Percentiles rank a stretch among this genome's conserved stretches.
phyloP scores from a whole-genome alignment of 805 yeast genomes.

The Candida maesae region DNA sequence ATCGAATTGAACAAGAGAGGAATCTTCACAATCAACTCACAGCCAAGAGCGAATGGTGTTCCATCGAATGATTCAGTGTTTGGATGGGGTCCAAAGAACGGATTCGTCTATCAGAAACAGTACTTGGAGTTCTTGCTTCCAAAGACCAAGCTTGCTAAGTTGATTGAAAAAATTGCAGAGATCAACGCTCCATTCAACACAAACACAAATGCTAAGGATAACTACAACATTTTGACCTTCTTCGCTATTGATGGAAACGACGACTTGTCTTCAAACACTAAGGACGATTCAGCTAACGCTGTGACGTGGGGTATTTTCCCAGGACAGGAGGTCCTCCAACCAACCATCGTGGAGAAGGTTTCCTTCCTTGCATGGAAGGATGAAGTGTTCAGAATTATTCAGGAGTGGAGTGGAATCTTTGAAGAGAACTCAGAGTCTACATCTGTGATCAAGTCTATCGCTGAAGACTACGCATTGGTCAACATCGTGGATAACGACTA shows the following conservation, averaged over 20 bases:
- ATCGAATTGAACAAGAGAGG: constrained; percentile 62
- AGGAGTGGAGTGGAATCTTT: constrained; percentile 70
- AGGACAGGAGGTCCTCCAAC: constrained; percentile 90
- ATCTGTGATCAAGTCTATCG: constrained; percentile 41
- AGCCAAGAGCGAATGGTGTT: constrained; percentile 85
- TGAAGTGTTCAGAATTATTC: constrained; percentile 79
- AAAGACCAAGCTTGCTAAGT: constrained; percentile 35
- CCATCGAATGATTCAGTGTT: constrained; percentile 71
- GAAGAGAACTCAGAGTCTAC: constrained; percentile 33
- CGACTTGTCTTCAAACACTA: constrained; percentile 62
- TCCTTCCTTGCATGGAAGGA: constrained; percentile 97
- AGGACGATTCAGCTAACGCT: constrained; percentile 74
- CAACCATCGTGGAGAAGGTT: constrained; percentile 89
- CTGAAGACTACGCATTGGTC: constrained; percentile 63
- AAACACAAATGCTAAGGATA: constrained; percentile 25
- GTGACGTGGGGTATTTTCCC: constrained; percentile 99
- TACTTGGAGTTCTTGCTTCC: constrained; percentile 84
- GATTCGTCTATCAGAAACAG: constrained; percentile 88
- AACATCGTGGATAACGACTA: constrained; percentile 90
- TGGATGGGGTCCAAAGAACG: constrained; percentile 97
- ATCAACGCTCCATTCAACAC: constrained; percentile 35
- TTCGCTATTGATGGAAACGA: constrained; percentile 67
- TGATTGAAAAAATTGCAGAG: constrained; percentile 43
- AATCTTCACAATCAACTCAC: constrained; percentile 84
- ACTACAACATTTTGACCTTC: constrained; percentile 59